Evolutionary conservation across 768 basidiomycete genomes (phyloP), one percentile per base, ranked within the genome.

Genomic region (Psilocybe sp.): DNA sequence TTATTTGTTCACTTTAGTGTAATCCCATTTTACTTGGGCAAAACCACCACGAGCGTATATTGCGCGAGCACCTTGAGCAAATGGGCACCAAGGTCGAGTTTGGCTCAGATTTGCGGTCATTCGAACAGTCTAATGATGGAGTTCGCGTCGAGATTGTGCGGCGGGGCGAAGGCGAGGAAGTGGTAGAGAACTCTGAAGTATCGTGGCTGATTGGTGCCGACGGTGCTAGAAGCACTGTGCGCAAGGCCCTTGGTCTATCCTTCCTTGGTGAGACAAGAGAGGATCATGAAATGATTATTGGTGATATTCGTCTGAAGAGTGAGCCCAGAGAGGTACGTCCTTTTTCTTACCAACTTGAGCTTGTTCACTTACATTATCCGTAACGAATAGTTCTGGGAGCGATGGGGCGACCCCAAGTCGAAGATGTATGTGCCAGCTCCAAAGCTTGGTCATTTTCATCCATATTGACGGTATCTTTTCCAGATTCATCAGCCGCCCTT

Each of bases 141-240:
- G 72, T 80, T 4, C 48, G 62, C 7, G 76, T 69, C 2, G 64
- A 66, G 10, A 48, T 79, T 8, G 33, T 67, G 28, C 41, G 33
- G 16, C 62, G 65, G 28, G 60, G 51, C 4, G 53, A 54, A 19
- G 58, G 41, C 18, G 39, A 49, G 34, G 57, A 59, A 14, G 53
- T 57, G 13, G 52, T 55, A 4, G 71, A 77, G 51, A 43, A 59
- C 4, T 39, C 57, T 9, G 57, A 49, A 5, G 66, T 62, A n/a
- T 62, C 64, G 8, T 77, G 67, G 63, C 56, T 77, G 20, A 59
- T 78, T 18, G 77, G 77, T 2, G 60, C 70, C 1, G 77, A 78
- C 52, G 76, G 75, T 5, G 75, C 72, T 3, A 68, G 64, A 38
- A 69, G 75, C 39, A 50, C 65, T 15, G 68, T 76, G 13, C 65